phyloP scores from a whole-genome alignment of 805 yeast genomes.

The Yarrowia hollandica region DNA sequence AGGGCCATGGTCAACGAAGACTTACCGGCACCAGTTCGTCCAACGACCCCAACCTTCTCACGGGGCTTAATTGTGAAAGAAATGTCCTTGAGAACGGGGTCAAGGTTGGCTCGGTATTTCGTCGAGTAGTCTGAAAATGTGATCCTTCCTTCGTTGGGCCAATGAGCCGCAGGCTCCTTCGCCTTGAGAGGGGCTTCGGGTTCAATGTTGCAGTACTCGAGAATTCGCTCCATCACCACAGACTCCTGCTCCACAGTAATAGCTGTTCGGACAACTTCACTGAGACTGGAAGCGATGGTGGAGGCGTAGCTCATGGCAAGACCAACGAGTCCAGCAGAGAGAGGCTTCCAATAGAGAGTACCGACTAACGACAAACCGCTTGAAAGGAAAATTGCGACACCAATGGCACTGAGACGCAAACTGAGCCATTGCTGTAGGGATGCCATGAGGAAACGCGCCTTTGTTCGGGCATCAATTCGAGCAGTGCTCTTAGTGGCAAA shows the following conservation, averaged over 20 bases:
- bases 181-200: conserved; percentile 54
- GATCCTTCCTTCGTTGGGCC: conserved; percentile 68
- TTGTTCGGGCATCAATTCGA: conserved; percentile 68
- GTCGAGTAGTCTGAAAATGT: conserved; percentile 58
- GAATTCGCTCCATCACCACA: conserved; percentile 68
- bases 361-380: conserved; percentile 31
- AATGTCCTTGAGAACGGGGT: conserved; percentile 62
- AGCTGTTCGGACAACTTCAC: conserved; percentile 40
- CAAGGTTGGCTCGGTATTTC: conserved; percentile 64
- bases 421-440: conserved; percentile 92
- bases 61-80: conserved; percentile 51
- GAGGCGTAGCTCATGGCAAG: conserved; percentile 54
- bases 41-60: conserved; percentile 82
- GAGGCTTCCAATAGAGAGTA: conserved; percentile 17
- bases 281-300: conserved; percentile 54
- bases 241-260: conserved; percentile 42
- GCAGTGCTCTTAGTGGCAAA: conserved; percentile 52
- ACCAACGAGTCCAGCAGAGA: conserved; percentile 57
- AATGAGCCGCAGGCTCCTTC: conserved; percentile 36
- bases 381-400: conserved; percentile 32
- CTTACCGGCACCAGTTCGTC: conserved; percentile 90
- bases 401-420: conserved; percentile 38
- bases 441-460: conserved; percentile 77
- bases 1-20: conserved; percentile 72
- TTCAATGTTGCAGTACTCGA: conserved; percentile 55